A percentile compares a stretch with the other conserved stretches of the same genome.
These are phyloP conservation scores for Chlorella sp. DNA, from an alignment of 139 green algal genomes.

Conservation along the genomic window DNA sequence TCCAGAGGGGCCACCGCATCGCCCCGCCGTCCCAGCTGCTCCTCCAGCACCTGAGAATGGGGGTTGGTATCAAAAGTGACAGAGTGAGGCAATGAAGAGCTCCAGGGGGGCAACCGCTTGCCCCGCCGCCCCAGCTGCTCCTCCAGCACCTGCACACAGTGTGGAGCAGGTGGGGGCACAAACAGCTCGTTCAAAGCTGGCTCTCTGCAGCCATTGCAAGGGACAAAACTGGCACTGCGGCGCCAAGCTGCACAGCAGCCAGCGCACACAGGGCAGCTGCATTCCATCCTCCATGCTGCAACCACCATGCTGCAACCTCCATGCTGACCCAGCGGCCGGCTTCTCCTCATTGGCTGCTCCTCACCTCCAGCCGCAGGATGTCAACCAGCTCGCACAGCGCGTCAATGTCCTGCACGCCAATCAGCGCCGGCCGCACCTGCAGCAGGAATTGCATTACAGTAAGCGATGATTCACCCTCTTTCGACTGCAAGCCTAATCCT, in stretches of 20 bases:
- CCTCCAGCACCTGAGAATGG: conserved; percentile 74
- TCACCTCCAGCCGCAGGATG: conserved; percentile 71
- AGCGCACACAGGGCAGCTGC: background rate
- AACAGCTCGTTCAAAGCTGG: too few species aligned
- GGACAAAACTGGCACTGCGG: too few species aligned
- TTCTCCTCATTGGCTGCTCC: background rate
- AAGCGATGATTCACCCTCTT: too few species aligned
- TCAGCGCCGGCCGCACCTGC: conserved; percentile 55
- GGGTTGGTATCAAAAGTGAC: background rate
- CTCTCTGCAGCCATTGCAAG: too few species aligned
- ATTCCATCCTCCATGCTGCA: background rate
- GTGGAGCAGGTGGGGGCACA: background rate
- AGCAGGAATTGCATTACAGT: too few species aligned
- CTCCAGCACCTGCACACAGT: background rate
- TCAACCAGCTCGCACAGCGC: conserved; percentile 88
- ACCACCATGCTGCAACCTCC: background rate
- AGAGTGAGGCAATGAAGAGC: background rate
- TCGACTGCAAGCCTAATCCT: conserved; percentile 34
- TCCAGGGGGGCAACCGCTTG: conserved; percentile 74
- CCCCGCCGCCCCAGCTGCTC: conserved; percentile 73
- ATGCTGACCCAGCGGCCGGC: background rate
- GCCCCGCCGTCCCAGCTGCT: conserved; percentile 69
- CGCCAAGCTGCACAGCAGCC: background rate
- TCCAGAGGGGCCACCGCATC: conserved; percentile 73
- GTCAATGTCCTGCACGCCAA: conserved; percentile 83